Percentiles rank a stretch among this genome's conserved stretches.
phyloP scores from a whole-genome alignment of 345 rosid genomes.

The Citrus medica region DNA sequence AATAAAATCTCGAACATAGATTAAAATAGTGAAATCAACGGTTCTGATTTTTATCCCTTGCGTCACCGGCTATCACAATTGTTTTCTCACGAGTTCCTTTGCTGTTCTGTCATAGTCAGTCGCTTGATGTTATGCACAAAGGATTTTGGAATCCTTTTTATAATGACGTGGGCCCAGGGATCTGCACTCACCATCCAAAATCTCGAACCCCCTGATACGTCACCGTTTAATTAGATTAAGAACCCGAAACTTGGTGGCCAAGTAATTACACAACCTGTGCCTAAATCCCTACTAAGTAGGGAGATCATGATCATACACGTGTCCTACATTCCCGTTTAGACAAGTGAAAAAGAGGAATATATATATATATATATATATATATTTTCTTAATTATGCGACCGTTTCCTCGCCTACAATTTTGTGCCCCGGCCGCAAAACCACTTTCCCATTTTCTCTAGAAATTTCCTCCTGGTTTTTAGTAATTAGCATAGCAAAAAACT shows the following conservation, averaged over 20 bases:
- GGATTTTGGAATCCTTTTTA: neutral
- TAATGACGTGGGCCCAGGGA: no score
- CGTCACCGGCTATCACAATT: no score
- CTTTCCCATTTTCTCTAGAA: constrained; percentile 18
- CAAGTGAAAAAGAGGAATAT: neutral
- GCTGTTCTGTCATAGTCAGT: no score
- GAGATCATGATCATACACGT: neutral
- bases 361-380: no score
- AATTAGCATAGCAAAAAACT: neutral
- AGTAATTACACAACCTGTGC: neutral
- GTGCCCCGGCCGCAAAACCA: neutral
- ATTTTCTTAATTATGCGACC: neutral
- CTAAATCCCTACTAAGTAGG: neutral
- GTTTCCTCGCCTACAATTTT: neutral
- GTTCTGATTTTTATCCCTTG: neutral
- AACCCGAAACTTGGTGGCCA: neutral
- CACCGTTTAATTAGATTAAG: neutral
- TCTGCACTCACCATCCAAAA: no score
- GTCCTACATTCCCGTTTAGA: neutral
- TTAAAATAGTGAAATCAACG: no score
- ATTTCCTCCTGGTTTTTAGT: neutral
- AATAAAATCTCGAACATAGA: no score
- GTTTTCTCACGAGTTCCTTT: no score
- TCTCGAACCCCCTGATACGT: neutral
- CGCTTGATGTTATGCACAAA: no score